Evolutionary conservation across 192 early-diverging fungal genomes (phyloP), one percentile per base, ranked within the genome.

Genomic region (Backusella australiensis): DNA sequence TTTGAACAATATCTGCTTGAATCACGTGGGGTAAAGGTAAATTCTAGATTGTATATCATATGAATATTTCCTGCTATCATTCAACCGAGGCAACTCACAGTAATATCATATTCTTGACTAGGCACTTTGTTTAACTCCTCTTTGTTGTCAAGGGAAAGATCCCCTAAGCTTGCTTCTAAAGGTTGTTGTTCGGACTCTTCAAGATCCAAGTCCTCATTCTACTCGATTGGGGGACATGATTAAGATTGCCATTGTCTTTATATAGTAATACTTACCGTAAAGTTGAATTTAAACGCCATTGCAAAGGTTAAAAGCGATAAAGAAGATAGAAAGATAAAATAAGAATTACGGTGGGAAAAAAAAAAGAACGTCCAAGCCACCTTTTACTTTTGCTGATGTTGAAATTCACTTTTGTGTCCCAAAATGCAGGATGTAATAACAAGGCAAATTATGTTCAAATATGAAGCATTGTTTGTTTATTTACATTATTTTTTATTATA

Each of bases 281-380:
- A 81, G 34, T 81, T 81, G 19, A 81, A 81, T 32, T 74, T 73
- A 42, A 81, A 81, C 36, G 80, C 41, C 80, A 81, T 81, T 23
- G 7, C 21, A 44, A 36, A 46, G 15, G 7, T 46, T 23, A 38
- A 38, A 72, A 72, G 32, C 19, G 46, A 39, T 39, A 23, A 72
- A 42, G 21, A 39, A 49, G 4, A 72, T 9, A 9, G 19, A 72
- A 38, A 49, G 39, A 15, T 44, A 26, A n/a, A 44, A 35, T 21
- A 72, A 3, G 21, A 72, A 19, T 41, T 21, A 72, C 23, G 39
- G 36, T 44, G 21, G 8, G 15, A 34, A 72, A 49, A 72, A 72
- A 72, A 32, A 72, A 72, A 14, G 21, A 72, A 52, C 46, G 3
- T 29, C 23, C 23, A 63, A 63, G 56, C 56, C 56, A 63, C 56